phyloP scores from a whole-genome alignment of 225 moss, liverwort and hornwort species.

The Thuidium tamariscinum region DNA sequence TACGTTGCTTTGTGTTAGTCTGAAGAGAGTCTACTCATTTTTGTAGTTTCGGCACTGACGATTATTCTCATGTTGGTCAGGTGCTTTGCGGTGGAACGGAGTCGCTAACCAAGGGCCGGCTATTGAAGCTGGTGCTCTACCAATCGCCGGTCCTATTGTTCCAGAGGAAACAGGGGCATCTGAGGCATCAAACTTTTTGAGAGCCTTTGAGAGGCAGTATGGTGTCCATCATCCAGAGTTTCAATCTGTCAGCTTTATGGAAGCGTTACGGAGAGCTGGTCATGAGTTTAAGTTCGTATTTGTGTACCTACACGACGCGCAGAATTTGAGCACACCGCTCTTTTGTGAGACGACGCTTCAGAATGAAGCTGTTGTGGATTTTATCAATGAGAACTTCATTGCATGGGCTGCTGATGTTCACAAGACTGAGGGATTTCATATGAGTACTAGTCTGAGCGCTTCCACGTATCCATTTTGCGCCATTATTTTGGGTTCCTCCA shows the following conservation, averaged over 20 bases:
- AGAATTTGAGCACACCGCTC: slow-evolving; percentile 60
- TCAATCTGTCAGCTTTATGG: slow-evolving; percentile 70
- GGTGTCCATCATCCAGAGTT: slow-evolving; percentile 67
- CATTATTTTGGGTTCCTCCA: slow-evolving; percentile 66
- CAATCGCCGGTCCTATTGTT: not conserved
- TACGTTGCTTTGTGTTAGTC: not conserved
- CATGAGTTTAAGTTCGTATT: slow-evolving; percentile 85
- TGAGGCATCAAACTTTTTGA: slow-evolving; percentile 55
- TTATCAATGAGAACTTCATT: slow-evolving; percentile 77
- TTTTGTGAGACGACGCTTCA: slow-evolving; percentile 75
- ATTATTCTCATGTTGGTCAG: slow-evolving; percentile 1
- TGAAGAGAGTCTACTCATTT: not conserved
- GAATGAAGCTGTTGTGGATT: slow-evolving; percentile 60
- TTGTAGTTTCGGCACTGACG: not conserved
- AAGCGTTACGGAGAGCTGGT: slow-evolving; percentile 72
- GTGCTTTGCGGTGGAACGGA: slow-evolving; percentile 42
- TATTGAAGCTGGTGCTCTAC: not conserved
- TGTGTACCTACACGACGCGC: slow-evolving; percentile 76
- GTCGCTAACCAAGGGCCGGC: not conserved
- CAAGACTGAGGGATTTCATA: slow-evolving; percentile 71
- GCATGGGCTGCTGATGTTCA: slow-evolving; percentile 87
- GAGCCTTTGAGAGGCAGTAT: slow-evolving; percentile 66
- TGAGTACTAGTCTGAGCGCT: slow-evolving; percentile 69
- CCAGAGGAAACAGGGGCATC: slow-evolving; percentile 47
- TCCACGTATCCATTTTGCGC: slow-evolving; percentile 85